Evolutionary conservation across 2,329 filamentous ascomycete species (phyloP).

Genomic region (Penicillium sp.): DNA sequence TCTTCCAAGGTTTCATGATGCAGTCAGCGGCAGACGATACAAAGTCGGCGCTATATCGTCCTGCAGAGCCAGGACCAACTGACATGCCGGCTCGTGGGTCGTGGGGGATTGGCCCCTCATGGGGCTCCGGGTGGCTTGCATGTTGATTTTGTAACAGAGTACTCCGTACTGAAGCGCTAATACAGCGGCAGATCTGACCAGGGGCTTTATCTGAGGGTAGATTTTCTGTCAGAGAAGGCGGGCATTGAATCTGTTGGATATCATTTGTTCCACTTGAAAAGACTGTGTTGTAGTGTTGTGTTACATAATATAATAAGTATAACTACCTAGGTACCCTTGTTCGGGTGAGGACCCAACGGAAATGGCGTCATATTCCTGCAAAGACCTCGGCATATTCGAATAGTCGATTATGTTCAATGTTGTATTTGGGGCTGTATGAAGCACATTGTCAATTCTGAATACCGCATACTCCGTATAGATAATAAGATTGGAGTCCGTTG

Average conservation of each 20-base stretch:
- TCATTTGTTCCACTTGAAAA: neutral
- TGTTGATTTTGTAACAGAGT: neutral
- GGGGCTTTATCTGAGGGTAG: neutral
- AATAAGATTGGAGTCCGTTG: neutral
- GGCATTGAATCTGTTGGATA: neutral
- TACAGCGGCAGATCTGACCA: neutral
- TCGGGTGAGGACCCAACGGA: neutral
- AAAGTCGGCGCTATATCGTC: neutral
- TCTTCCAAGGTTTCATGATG: neutral
- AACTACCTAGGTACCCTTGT: neutral
- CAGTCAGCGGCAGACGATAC: slow-evolving; percentile 11
- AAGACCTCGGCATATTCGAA: neutral
- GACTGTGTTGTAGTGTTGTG: neutral
- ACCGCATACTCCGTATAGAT: no score
- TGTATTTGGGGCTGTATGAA: neutral
- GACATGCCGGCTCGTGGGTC: neutral
- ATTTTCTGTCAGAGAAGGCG: neutral
- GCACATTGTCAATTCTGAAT: no score
- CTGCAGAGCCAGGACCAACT: neutral
- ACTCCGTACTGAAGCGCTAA: neutral
- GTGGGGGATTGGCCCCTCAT: slow-evolving; percentile 1
- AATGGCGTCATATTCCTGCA: slow-evolving; percentile 2
- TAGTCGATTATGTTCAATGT: neutral
- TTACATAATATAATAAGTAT: neutral
- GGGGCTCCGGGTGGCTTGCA: slow-evolving; percentile 7